These are phyloP conservation scores for Lactarius deliciosus DNA, from an alignment of 768 basidiomycete genomes.

Conservation along the genomic window DNA sequence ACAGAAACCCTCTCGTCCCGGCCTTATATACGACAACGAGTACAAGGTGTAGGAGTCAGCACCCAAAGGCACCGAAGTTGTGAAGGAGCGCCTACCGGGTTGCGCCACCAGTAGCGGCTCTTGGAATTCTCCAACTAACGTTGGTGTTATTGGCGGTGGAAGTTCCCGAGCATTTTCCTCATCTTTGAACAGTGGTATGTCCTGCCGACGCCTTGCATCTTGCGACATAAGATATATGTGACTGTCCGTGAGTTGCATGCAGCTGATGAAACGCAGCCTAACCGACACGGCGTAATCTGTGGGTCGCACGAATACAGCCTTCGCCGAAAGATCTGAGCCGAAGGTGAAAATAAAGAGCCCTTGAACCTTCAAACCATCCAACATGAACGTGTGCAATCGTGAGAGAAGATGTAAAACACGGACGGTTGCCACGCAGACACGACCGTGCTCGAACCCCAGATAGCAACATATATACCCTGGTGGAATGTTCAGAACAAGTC, in stretches of 20 bases:
- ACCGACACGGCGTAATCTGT: background rate
- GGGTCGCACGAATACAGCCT: background rate
- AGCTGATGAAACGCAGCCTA: background rate
- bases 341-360: constrained; percentile 13
- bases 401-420: background rate
- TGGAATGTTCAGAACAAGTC: background rate
- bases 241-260: background rate
- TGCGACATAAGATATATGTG: background rate
- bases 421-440: constrained; percentile 20
- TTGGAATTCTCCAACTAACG: no score
- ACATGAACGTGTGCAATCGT: background rate
- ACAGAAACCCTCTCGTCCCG: background rate
- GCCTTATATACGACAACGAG: background rate
- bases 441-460: constrained; percentile 17
- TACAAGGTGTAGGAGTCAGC: background rate
- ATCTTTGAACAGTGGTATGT: constrained; percentile 10
- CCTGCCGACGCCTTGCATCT: background rate
- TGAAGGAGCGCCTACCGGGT: background rate
- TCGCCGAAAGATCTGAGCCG: background rate
- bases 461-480: background rate
- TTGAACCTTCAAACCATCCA: constrained; percentile 2
- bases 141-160: background rate
- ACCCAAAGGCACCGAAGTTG: background rate
- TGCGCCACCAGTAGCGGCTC: no score
- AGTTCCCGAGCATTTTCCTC: background rate